A percentile compares a stretch with the other conserved stretches of the same genome.
phyloP scores from a whole-genome alignment of 768 basidiomycete species.

The Tylopilus rubrobrunneus region DNA sequence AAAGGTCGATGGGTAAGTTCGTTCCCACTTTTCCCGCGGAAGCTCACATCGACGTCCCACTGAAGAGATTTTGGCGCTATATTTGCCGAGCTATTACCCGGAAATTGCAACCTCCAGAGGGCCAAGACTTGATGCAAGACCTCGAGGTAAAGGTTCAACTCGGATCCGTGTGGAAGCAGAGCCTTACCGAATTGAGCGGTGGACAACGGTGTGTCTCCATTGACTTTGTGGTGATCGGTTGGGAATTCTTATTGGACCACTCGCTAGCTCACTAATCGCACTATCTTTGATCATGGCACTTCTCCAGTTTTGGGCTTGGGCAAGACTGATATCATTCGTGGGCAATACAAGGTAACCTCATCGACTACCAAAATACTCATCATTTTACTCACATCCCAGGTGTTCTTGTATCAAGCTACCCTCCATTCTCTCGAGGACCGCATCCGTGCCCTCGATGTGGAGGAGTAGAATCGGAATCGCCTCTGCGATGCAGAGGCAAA shows the following conservation, averaged over 20 bases:
- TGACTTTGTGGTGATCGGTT: neutral
- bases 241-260: neutral
- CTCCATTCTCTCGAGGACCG: too few relatives aligned
- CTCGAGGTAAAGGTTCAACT: conserved; percentile 96
- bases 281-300: conserved; percentile 98
- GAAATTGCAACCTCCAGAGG: conserved; percentile 94
- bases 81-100: conserved; percentile 92
- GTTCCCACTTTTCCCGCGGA: neutral
- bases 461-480: too few relatives aligned
- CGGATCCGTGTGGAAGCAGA: conserved; percentile 96
- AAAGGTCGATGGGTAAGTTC: conserved; percentile 81
- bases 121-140: conserved; percentile 89
- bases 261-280: conserved; percentile 85
- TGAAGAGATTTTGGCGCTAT: conserved; percentile 92
- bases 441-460: too few relatives aligned
- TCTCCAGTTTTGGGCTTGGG: too few relatives aligned
- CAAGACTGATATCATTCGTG: too few relatives aligned
- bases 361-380: too few relatives aligned
- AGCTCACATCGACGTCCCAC: neutral
- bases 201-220: conserved; percentile 75
- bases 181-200: conserved; percentile 93
- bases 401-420: too few relatives aligned
- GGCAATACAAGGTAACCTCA: too few relatives aligned
- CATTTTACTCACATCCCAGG: too few relatives aligned
- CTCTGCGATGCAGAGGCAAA: too few relatives aligned